Base-by-base conservation (phyloP, 208 protist species). In the Crithidia expoeki region DNA sequence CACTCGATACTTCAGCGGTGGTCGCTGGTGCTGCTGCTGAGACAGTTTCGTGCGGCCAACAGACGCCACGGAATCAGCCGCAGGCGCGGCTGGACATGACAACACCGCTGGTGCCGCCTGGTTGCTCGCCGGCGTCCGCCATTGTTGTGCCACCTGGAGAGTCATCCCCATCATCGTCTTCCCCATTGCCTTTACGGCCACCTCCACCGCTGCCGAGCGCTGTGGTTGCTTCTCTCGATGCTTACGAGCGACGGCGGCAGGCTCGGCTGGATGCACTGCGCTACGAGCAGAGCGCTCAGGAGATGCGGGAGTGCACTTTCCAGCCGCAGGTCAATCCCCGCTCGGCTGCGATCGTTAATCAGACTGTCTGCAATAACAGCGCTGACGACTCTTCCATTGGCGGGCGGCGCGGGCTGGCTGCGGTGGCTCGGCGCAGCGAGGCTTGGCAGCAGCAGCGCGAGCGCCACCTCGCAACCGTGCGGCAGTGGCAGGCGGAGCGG, bases 301-400 rank as follows among this genome's bases (percentile, higher is more conserved):
- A 88, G 69, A 38, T 60, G 46, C 65, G 62, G 36, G 79, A 87
- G 49, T 93, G 85, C 69, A 93, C 87, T 4, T 95, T 84, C 64
- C 38, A 79, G 52, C 73, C 79, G 12, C 47, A 46, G 38, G 40
- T 68, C 53, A 50, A 67, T 38, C 14, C 56, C 2, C 56, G 34
- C 3, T 68, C 64, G 11, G 3, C 27, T 0, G 55, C 46, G 2
- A 32, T 67, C 1, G 61, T 55, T 2, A 47, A 25, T 2, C 49
- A 55, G 30, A 34, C 61, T 0, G 46, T 6, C 5, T 14, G 16
- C 0, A 42, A 28, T 32, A 25, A 50, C 0, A 21, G 23, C 0
- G 27, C 10, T 7, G 36, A 19, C 2, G 0, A 33, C 46, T 10
- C 14, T 0, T 5, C 52, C 38, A 40, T 28, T 14, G 52, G n/a